These are phyloP conservation scores for Sporothrix sp. DNA, from an alignment of 2,329 filamentous ascomycete species.

Conservation along the genomic window DNA sequence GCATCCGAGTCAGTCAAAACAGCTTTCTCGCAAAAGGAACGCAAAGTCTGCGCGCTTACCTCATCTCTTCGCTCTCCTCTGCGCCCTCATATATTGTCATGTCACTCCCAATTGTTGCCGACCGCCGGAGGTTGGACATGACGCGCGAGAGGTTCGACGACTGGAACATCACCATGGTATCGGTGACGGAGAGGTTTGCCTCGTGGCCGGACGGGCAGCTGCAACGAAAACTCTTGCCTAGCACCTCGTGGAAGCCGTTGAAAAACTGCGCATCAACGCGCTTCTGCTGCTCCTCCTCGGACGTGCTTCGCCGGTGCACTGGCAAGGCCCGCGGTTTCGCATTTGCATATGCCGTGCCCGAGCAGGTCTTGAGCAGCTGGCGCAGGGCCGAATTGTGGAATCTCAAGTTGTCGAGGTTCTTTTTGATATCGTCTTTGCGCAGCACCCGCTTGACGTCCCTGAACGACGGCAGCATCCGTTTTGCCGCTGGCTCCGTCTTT, in stretches of 20 bases:
- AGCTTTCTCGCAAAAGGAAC: too few relatives aligned
- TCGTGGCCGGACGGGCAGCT: constrained; percentile 13
- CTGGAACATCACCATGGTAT: constrained; percentile 16
- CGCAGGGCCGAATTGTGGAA: constrained; percentile 10
- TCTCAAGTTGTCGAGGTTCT: constrained; percentile 3
- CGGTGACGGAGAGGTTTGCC: constrained; percentile 16
- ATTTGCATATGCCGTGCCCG: constrained; percentile 12
- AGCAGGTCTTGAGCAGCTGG: constrained; percentile 13
- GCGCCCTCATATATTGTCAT: constrained; percentile 6
- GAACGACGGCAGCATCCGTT: background rate
- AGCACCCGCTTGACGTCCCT: constrained; percentile 12
- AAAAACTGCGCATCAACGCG: constrained; percentile 12
- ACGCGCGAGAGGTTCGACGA: background rate
- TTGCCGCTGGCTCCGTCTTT: constrained; percentile 4
- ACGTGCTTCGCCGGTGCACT: background rate
- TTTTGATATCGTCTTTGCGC: constrained; percentile 13
- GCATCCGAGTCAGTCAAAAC: background rate
- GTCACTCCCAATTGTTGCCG: constrained; percentile 11
- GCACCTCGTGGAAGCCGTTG: constrained; percentile 15
- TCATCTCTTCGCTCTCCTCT: constrained; percentile 9
- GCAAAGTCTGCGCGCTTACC: too few relatives aligned
- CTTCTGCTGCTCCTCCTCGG: constrained; percentile 9
- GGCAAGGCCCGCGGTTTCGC: background rate
- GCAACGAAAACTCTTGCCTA: constrained; percentile 15
- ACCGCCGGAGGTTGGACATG: constrained; percentile 10